phyloP scores from a whole-genome alignment of 345 rosid species.

The Camelina sativa region DNA sequence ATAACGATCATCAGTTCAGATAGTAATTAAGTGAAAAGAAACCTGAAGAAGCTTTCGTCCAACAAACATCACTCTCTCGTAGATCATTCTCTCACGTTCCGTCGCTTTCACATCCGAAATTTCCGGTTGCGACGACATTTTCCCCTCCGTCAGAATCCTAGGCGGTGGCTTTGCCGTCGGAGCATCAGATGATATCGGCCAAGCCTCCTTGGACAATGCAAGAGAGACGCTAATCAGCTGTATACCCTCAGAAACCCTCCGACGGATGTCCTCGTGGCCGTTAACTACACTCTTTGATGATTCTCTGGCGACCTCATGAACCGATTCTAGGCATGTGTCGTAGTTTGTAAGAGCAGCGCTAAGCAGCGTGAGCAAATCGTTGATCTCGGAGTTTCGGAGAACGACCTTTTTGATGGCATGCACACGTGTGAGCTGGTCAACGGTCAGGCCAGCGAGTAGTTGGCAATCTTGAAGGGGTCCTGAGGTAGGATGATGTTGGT shows the following conservation, averaged over 20 bases:
- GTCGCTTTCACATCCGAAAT: constrained; percentile 26
- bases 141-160: constrained; percentile 25
- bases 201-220: constrained; percentile 34
- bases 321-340: constrained; percentile 40
- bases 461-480: constrained; percentile 44
- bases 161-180: constrained; percentile 24
- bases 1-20: not conserved
- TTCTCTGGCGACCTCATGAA: constrained; percentile 17
- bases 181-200: constrained; percentile 9
- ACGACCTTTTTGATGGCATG: not conserved
- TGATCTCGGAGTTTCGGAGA: constrained; percentile 19
- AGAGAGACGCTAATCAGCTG: constrained; percentile 45
- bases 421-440: constrained; percentile 35
- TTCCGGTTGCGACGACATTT: not conserved
- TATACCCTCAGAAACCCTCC: constrained; percentile 24
- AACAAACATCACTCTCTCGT: constrained; percentile 29
- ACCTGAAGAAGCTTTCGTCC: constrained; percentile 45
- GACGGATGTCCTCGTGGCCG: not conserved
- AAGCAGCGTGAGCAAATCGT: constrained; percentile 39
- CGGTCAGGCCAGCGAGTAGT: constrained; percentile 30
- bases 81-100: constrained; percentile 33
- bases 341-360: constrained; percentile 45
- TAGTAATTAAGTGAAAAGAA: not conserved
- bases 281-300: not conserved
- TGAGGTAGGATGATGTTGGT: constrained; percentile 11